Evolutionary conservation across 371 early-diverging fungal species (phyloP), one percentile per base, ranked within the genome.

Genomic region (Mortierella sp.): DNA sequence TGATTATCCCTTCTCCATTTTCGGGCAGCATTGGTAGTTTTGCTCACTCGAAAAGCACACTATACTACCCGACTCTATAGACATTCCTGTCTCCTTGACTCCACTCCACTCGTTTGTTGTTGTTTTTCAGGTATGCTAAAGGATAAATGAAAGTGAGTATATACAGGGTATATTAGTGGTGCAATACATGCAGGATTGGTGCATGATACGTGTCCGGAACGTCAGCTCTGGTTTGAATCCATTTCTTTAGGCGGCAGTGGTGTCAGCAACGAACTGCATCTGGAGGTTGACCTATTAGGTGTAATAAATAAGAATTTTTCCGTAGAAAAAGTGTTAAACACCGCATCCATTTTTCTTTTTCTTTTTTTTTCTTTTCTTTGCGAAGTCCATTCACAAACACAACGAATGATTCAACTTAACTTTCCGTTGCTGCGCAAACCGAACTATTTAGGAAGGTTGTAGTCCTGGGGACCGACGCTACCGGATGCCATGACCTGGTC

Each of bases 391-490:
- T 11, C 14, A 26, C 57, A 13, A 50, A 14, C 13, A 13, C 13
- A 28, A 57, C 13, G 26, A 57, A 57, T 13, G 28, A 8, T 28
- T 13, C 13, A 13, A 13, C 54, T 24, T 54, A 31, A 37, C 67
- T 40, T 37, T 24, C 77, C 77, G 19, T 76, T n/a, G 24, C 46
- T 46, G 0, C 55, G 31, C n/a, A 76, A 57, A 1, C 76, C 76
- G 31, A 76, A 46, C 76, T 71, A 76, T 34, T 70, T 70, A 34
- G 71, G 76, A 21, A 76, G 57, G 19, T 19, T 37, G 59, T 76
- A 76, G 48, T 76, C 71, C 26, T 59, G 43, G 26, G 80, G 74
- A 71, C 88, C 88, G 72, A 87, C 75, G 13, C 50, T 44, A 0
- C 79, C 57, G 34, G 88, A 81, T 28, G 71, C 61, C 75, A 83